Evolutionary conservation across 1,139 yeast species (phyloP).

Genomic region (Kodamaea alishanica): DNA sequence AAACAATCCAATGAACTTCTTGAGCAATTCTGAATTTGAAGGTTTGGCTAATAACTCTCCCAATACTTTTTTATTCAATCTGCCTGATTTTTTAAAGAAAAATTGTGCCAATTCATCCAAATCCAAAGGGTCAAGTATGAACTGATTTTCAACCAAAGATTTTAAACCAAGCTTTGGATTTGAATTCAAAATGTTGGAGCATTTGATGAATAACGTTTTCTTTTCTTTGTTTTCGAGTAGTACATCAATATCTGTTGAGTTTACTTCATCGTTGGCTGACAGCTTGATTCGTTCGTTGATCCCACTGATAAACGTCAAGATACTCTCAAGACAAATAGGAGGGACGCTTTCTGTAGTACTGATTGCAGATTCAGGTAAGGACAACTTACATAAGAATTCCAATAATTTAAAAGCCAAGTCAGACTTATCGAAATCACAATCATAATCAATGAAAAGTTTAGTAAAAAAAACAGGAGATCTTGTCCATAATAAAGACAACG

Average conservation of each 20-base stretch:
- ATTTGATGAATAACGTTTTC: conserved; percentile 71
- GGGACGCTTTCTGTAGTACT: conserved; percentile 85
- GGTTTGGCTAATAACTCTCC: conserved; percentile 88
- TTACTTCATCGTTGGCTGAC: conserved; percentile 7
- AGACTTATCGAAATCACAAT: conserved; percentile 84
- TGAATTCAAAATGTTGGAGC: conserved; percentile 70
- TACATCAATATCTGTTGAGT: conserved; percentile 20
- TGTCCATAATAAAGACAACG: conserved; percentile 79
- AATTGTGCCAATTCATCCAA: conserved; percentile 68
- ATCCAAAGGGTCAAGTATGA: conserved; percentile 54
- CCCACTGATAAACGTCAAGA: conserved; percentile 67
- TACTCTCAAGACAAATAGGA: conserved; percentile 87
- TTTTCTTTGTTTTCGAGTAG: conserved; percentile 48
- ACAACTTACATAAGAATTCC: conserved; percentile 67
- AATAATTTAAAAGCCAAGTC: conserved; percentile 72
- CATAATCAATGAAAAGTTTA: conserved; percentile 74
- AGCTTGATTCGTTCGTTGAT: conserved; percentile 54
- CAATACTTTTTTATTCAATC: conserved; percentile 79
- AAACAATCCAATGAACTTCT: conserved; percentile 63
- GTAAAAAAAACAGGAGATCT: conserved; percentile 79
- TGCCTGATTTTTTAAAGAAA: conserved; percentile 70
- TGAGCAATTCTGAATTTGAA: conserved; percentile 55
- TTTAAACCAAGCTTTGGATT: conserved; percentile 75
- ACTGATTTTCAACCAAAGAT: conserved; percentile 57
- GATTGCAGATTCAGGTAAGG: conserved; percentile 76